phyloP scores from a whole-genome alignment of 2,329 filamentous ascomycete species.

The Fusarium aywerte region DNA sequence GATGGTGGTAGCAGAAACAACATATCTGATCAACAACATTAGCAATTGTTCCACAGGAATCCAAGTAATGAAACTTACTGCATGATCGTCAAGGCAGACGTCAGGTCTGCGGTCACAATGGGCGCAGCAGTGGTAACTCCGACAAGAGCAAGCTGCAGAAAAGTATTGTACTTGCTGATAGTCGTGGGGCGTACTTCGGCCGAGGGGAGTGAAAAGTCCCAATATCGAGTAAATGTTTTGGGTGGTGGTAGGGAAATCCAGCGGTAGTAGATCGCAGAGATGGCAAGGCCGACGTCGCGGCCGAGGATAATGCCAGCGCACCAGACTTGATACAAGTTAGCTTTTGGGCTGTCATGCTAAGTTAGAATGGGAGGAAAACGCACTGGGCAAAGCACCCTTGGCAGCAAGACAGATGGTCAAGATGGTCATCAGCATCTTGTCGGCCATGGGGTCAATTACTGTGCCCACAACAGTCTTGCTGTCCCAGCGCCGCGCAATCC shows the following conservation, averaged over 20 bases:
- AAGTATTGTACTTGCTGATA: conserved; percentile 93
- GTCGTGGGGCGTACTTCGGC: conserved; percentile 86
- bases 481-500: conserved; percentile 88
- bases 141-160: conserved; percentile 87
- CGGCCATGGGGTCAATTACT: conserved; percentile 95
- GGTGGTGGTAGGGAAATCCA: conserved; percentile 94
- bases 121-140: conserved; percentile 85
- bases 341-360: not conserved
- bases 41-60: not conserved
- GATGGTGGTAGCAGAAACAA: conserved; percentile 88
- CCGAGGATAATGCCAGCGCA: conserved; percentile 91
- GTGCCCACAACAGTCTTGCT: conserved; percentile 94
- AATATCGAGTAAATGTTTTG: conserved; percentile 92
- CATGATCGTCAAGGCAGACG: conserved; percentile 66
- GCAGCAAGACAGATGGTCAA: conserved; percentile 85
- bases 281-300: conserved; percentile 82
- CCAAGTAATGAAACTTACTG: conserved; percentile 63
- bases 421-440: conserved; percentile 96
- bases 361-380: conserved; percentile 47
- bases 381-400: conserved; percentile 83
- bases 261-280: conserved; percentile 93
- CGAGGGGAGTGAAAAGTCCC: conserved; percentile 94
- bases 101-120: conserved; percentile 70
- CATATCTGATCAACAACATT: conserved; percentile 65
- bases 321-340: conserved; percentile 69